Evolutionary conservation across 495 filamentous ascomycete genomes (phyloP), one percentile per base, ranked within the genome.

Genomic region (Margaritispora aquatica): DNA sequence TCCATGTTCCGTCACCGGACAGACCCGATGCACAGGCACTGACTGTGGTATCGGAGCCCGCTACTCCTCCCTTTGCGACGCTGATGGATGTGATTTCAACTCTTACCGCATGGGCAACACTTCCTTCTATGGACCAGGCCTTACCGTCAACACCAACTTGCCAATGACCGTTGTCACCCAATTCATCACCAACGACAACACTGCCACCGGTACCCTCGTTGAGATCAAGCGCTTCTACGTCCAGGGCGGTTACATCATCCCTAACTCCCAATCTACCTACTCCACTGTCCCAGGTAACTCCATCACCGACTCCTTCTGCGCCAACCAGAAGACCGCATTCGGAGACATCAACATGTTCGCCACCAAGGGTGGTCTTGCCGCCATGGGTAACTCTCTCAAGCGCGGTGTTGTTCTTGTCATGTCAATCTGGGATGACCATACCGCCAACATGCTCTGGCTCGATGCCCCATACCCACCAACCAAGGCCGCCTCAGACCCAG

Each of bases 371-470:
- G 84, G 83, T 20, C 61, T 88, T 61, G 64, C 67, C 5, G 69
- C 67, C 17, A 84, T 89, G 78, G 74, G 82, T 31, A 72, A 74
- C 21, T 77, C 74, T 5, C 65, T 88, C 29, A 66, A 70, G 11
- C 59, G 71, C 7, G 82, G 81, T 38, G 86, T 88, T 85, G 87
- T 88, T 36, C 74, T 89, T 20, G 83, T 85, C 38, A 74, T 89
- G 71, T 79, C 74, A 61, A 64, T 89, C 51, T 89, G 86, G 86
- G 84, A 89, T 68, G 86, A 89, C 67, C 81, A 90, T 73, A 73
- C 78, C 67, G 74, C 79, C 73, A 79, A 88, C 74, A 90, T 91
- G 88, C 78, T 87, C 62, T 92, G 89, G 89, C 83, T 94, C 66
- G 89, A 92, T 77, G 84, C 83, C 68, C 79, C 73, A 70, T 90